Conservation (phyloP, 768 basidiomycete genomes). For the Daedaleopsis nitida region DNA sequence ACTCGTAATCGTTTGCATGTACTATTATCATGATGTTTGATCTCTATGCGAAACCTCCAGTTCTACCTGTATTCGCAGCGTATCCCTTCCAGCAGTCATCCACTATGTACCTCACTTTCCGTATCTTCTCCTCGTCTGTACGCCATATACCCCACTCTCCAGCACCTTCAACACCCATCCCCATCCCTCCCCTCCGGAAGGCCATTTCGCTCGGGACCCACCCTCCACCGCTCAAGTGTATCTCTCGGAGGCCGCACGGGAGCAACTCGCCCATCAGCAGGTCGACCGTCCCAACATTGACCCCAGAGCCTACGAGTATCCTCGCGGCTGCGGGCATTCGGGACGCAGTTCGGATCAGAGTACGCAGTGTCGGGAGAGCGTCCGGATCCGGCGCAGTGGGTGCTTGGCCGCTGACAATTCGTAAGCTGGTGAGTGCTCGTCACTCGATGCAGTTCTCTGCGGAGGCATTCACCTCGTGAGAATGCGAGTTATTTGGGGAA, state of each 20-base stretch:
- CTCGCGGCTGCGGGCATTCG: conserved; percentile 34
- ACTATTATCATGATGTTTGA: background rate
- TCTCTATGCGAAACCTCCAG: background rate
- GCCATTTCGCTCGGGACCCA: conserved; percentile 60
- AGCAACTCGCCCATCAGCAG: conserved; percentile 51
- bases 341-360: conserved; percentile 21
- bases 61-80: conserved; percentile 3
- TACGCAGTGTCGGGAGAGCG: conserved; percentile 22
- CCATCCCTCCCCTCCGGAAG: conserved; percentile 59
- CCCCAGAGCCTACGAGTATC: conserved; percentile 78
- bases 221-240: conserved; percentile 74
- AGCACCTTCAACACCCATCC: conserved; percentile 60
- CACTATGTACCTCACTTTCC: conserved; percentile 50
- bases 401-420: conserved; percentile 51
- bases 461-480: conserved; percentile 62
- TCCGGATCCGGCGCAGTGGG: conserved; percentile 35
- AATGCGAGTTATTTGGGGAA: conserved; percentile 72
- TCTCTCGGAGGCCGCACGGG: conserved; percentile 60
- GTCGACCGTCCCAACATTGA: conserved; percentile 59
- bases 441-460: background rate
- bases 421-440: background rate
- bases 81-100: conserved; percentile 35
- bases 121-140: conserved; percentile 54
- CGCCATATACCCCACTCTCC: conserved; percentile 72
- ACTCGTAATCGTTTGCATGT: background rate